These are phyloP conservation scores for Lunularia cruciata DNA, from an alignment of 225 moss, liverwort and hornwort genomes.

Conservation along the genomic window DNA sequence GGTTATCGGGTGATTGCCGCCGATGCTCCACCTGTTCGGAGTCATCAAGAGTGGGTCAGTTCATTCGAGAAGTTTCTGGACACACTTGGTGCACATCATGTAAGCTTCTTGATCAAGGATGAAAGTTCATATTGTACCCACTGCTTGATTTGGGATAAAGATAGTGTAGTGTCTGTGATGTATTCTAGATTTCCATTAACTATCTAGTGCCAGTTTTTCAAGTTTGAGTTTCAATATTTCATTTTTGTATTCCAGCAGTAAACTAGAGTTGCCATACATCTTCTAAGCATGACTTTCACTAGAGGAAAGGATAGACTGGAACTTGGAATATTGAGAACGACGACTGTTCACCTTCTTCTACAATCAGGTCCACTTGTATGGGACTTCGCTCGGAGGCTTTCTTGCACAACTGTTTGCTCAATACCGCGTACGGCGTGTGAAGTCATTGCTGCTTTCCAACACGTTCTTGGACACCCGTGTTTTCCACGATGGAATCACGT, in stretches of 20 bases:
- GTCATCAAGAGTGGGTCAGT: constrained; percentile 86
- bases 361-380: constrained; percentile 84
- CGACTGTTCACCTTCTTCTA: neutral
- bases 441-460: constrained; percentile 91
- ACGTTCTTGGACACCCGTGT: constrained; percentile 82
- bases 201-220: no score
- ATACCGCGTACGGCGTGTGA: constrained; percentile 81
- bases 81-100: constrained; percentile 86
- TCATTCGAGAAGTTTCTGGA: constrained; percentile 98
- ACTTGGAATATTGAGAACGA: no score
- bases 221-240: no score
- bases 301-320: no score
- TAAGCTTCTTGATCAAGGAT: constrained; percentile 31
- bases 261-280: no score
- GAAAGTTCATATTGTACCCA: no score
- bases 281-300: no score
- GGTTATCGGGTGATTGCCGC: constrained; percentile 94
- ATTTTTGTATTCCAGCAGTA: no score
- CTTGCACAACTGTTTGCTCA: constrained; percentile 91
- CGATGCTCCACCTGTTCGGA: constrained; percentile 89
- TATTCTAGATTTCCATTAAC: no score
- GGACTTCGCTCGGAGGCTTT: constrained; percentile 93
- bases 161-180: no score
- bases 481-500: constrained; percentile 74
- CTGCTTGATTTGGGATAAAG: no score